Evolutionary conservation across 2,329 filamentous ascomycete species (phyloP).

Genomic region (Metarhizium robertsii): DNA sequence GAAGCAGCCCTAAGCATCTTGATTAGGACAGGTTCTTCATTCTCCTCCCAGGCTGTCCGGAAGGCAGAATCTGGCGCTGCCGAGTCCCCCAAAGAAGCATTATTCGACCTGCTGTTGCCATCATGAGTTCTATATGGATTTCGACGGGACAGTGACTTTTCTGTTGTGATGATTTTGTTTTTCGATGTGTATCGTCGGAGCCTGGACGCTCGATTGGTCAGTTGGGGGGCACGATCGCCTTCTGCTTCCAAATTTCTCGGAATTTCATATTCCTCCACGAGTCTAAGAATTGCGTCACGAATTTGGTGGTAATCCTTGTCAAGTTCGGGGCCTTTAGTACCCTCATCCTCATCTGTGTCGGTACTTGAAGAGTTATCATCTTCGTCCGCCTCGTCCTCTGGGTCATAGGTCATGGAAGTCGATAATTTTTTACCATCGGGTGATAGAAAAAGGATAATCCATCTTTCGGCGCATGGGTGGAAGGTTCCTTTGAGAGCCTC

Average conservation of each 20-base stretch:
- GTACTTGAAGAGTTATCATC: slow-evolving; percentile 54
- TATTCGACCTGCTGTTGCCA: slow-evolving; percentile 8
- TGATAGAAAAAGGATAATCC: slow-evolving; percentile 74
- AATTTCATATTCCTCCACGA: slow-evolving; percentile 77
- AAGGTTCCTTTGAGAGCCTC: slow-evolving; percentile 58
- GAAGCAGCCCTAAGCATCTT: slow-evolving; percentile 71
- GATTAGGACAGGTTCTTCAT: slow-evolving; percentile 48
- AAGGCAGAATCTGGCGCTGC: slow-evolving; percentile 6
- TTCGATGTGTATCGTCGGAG: slow-evolving; percentile 51
- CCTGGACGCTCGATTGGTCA: slow-evolving; percentile 61
- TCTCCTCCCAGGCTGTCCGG: slow-evolving; percentile 14
- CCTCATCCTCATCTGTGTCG: slow-evolving; percentile 53
- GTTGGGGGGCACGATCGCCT: slow-evolving; percentile 45
- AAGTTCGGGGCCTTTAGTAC: slow-evolving; percentile 51
- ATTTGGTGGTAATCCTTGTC: slow-evolving; percentile 75
- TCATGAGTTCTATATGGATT: slow-evolving; percentile 45
- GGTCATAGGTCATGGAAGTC: slow-evolving; percentile 63
- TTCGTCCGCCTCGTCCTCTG: slow-evolving; percentile 56
- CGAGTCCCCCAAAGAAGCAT: slow-evolving; percentile 3
- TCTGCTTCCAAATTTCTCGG: slow-evolving; percentile 55
- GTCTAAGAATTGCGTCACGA: slow-evolving; percentile 68
- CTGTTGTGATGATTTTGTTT: slow-evolving; percentile 45
- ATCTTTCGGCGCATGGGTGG: slow-evolving; percentile 74
- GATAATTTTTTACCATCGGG: slow-evolving; percentile 61
- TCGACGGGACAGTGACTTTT: slow-evolving; percentile 43